Conservation (phyloP, 164 flowering plant genomes). For the Magnolia officinalis region DNA sequence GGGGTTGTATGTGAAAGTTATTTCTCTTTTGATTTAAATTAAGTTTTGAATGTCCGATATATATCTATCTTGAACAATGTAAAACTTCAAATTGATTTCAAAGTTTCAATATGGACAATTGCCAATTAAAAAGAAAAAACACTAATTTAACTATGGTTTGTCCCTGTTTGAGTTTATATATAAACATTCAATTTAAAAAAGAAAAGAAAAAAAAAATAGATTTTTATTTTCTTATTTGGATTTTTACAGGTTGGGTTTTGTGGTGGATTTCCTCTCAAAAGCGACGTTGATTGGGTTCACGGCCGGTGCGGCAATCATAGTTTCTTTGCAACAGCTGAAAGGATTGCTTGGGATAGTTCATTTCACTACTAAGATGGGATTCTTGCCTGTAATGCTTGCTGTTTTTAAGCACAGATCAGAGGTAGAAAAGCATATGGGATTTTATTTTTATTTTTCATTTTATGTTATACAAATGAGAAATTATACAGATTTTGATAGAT, state of each 20-base stretch:
- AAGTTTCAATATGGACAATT: background rate
- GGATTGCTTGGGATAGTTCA: conserved; percentile 60
- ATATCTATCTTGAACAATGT: no score
- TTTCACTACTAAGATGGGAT: conserved; percentile 49
- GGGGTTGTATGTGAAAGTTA: background rate
- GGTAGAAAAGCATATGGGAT: conserved; percentile 23
- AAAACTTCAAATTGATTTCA: no score
- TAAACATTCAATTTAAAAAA: background rate
- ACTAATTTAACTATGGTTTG: background rate
- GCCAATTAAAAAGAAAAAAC: background rate
- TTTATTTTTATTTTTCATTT: no score
- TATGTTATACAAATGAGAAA: background rate
- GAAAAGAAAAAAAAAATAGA: background rate
- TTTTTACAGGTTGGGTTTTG: conserved; percentile 49
- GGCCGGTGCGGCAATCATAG: conserved; percentile 65
- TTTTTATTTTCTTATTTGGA: background rate
- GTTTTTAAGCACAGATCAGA: conserved; percentile 37
- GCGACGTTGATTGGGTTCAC: conserved; percentile 65
- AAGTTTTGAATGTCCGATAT: background rate
- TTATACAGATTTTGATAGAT: background rate
- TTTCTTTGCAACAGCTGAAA: conserved; percentile 65
- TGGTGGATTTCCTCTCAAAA: conserved; percentile 60
- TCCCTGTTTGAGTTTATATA: background rate
- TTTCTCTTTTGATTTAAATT: background rate
- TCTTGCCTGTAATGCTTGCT: conserved; percentile 48